phyloP scores from a whole-genome alignment of 1,139 yeast genomes.

The Kodamaea arcana region DNA sequence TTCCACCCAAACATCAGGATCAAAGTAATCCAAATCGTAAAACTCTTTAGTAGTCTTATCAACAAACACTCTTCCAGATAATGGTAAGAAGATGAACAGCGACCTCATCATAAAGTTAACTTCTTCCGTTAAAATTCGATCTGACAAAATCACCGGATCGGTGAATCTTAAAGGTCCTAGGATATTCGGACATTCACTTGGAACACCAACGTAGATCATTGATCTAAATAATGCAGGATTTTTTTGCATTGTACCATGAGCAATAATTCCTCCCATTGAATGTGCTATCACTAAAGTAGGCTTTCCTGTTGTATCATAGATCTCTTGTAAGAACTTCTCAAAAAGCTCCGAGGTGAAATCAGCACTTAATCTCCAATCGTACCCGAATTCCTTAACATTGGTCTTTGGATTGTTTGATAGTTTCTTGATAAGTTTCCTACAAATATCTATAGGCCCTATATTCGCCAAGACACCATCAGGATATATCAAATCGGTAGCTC shows the following conservation, averaged over 20 bases:
- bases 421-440: slow-evolving; percentile 55
- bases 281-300: slow-evolving; percentile 76
- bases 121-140: slow-evolving; percentile 71
- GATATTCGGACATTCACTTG: slow-evolving; percentile 79
- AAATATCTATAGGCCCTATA: slow-evolving; percentile 84
- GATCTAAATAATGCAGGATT: slow-evolving; percentile 70
- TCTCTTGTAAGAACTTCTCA: slow-evolving; percentile 38
- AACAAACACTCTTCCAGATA: slow-evolving; percentile 68
- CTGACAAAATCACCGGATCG: slow-evolving; percentile 73
- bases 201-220: slow-evolving; percentile 75
- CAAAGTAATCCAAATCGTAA: slow-evolving; percentile 70
- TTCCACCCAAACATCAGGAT: slow-evolving; percentile 76
- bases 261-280: slow-evolving; percentile 88
- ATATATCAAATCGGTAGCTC: slow-evolving; percentile 47
- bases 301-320: slow-evolving; percentile 40
- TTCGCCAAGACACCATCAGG: slow-evolving; percentile 80
- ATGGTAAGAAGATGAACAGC: slow-evolving; percentile 72
- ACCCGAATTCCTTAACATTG: slow-evolving; percentile 71
- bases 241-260: slow-evolving; percentile 72
- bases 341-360: slow-evolving; percentile 50
- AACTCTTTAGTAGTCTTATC: slow-evolving; percentile 54
- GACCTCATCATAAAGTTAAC: slow-evolving; percentile 88
- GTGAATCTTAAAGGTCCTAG: slow-evolving; percentile 82
- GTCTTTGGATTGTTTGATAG: slow-evolving; percentile 57
- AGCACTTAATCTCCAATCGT: slow-evolving; percentile 84